phyloP scores from a whole-genome alignment of 306 rosid genomes.

The Lablab purpureus region DNA sequence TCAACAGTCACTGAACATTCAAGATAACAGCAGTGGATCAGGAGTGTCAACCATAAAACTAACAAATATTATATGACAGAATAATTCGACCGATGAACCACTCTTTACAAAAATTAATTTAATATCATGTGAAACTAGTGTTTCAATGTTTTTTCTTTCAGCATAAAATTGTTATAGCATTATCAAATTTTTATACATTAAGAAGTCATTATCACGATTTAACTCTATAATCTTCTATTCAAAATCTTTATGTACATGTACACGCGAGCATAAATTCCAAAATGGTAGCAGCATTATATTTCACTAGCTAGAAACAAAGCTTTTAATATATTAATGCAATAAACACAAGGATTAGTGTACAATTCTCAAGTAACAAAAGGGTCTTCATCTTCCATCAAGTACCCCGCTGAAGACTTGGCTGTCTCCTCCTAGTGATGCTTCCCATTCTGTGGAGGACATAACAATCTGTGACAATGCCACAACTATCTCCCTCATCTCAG shows the following conservation, averaged over 20 bases:
- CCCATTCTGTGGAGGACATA: slow-evolving; percentile 71
- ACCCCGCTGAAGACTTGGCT: slow-evolving; percentile 75
- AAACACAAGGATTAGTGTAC: not conserved
- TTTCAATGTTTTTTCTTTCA: not conserved
- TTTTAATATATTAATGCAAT: not conserved
- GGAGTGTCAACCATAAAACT: too few relatives aligned
- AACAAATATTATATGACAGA: too few relatives aligned
- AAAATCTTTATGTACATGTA: not conserved
- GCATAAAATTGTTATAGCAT: slow-evolving; percentile 8
- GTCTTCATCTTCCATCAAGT: slow-evolving; percentile 70
- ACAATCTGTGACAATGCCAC: slow-evolving; percentile 58
- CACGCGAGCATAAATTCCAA: not conserved
- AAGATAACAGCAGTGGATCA: too few relatives aligned
- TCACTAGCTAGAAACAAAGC: slow-evolving; percentile 5
- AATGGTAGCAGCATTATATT: not conserved
- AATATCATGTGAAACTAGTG: too few relatives aligned
- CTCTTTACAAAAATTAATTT: too few relatives aligned
- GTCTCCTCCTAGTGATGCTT: slow-evolving; percentile 76
- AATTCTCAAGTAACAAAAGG: not conserved
- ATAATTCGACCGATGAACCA: too few relatives aligned
- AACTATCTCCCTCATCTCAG: slow-evolving; percentile 74
- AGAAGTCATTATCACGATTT: not conserved
- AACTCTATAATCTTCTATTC: slow-evolving; percentile 14
- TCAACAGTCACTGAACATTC: too few relatives aligned
- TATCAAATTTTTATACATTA: not conserved